phyloP scores from a whole-genome alignment of 371 early-diverging fungal species.

The Globomyces sp. region DNA sequence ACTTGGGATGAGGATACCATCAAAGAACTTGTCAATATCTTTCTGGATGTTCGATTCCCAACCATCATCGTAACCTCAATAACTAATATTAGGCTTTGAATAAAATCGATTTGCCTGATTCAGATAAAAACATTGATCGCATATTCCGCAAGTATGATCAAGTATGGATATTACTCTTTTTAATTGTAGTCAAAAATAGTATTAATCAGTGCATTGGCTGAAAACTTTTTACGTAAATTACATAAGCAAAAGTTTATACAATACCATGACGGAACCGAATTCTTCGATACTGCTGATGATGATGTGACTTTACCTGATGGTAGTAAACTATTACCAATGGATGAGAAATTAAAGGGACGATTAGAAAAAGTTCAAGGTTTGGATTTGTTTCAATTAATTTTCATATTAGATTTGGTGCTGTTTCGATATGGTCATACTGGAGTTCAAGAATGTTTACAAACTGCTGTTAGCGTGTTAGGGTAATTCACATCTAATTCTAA shows the following conservation, averaged over 20 bases:
- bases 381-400: not conserved
- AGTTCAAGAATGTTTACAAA: conserved; percentile 61
- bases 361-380: conserved; percentile 77
- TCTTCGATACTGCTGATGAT: conserved; percentile 59
- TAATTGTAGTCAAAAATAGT: conserved; percentile 52
- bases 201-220: conserved; percentile 72
- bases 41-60: conserved; percentile 75
- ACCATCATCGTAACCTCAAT: conserved; percentile 60
- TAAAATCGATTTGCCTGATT: conserved; percentile 78
- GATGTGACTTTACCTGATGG: conserved; percentile 24
- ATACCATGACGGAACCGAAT: conserved; percentile 68
- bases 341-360: conserved; percentile 62
- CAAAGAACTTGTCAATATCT: conserved; percentile 57
- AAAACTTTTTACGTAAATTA: conserved; percentile 70
- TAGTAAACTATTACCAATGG: conserved; percentile 55
- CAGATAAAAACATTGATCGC: conserved; percentile 73
- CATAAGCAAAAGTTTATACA: conserved; percentile 63
- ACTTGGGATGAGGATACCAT: conserved; percentile 64
- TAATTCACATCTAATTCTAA: not conserved
- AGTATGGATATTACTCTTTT: conserved; percentile 23
- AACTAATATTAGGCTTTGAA: conserved; percentile 59
- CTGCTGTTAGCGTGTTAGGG: conserved; percentile 59
- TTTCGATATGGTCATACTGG: conserved; percentile 80
- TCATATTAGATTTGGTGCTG: conserved; percentile 42
- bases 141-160: conserved; percentile 68